Percentiles rank a stretch among this genome's conserved stretches.
Conservation (phyloP, 1,284 basidiomycete species). For the Farysia itapuensis region DNA sequence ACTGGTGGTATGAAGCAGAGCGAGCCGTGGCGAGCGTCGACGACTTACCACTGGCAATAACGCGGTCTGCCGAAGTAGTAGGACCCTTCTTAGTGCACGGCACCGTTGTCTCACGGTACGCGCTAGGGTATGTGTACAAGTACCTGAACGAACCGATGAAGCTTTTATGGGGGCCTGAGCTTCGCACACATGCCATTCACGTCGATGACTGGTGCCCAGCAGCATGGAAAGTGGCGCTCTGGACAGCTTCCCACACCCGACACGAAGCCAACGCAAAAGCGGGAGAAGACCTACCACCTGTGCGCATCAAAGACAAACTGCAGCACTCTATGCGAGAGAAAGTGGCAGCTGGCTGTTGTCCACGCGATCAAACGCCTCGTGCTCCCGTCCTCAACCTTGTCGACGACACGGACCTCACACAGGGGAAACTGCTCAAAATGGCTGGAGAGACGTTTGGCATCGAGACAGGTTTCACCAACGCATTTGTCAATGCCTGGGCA, state of each 20-base stretch:
- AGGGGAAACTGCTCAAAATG: constrained; percentile 35
- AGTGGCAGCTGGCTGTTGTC: constrained; percentile 21
- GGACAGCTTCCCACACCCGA: constrained; percentile 24
- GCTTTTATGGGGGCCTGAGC: constrained; percentile 37
- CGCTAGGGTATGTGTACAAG: constrained; percentile 23
- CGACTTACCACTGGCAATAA: constrained; percentile 32
- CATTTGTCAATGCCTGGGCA: constrained; percentile 38
- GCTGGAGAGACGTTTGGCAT: constrained; percentile 23
- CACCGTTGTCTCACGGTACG: constrained; percentile 15
- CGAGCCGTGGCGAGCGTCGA: constrained; percentile 33
- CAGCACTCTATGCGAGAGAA: constrained; percentile 26
- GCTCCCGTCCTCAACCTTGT: constrained; percentile 48
- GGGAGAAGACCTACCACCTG: constrained; percentile 31
- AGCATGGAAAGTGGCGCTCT: constrained; percentile 26
- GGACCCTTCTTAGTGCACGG: constrained; percentile 28
- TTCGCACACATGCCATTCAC: constrained; percentile 40
- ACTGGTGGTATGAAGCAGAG: constrained; percentile 49
- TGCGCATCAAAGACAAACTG: constrained; percentile 29
- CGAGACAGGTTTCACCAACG: constrained; percentile 37
- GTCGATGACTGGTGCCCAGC: constrained; percentile 38
- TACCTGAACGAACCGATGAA: constrained; percentile 30
- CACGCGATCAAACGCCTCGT: constrained; percentile 20
- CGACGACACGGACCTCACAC: constrained; percentile 37
- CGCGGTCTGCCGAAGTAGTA: constrained; percentile 39
- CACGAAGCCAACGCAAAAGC: constrained; percentile 18